Evolutionary conservation across 306 rosid species (phyloP).

Genomic region (Vachellia pachyceras): DNA sequence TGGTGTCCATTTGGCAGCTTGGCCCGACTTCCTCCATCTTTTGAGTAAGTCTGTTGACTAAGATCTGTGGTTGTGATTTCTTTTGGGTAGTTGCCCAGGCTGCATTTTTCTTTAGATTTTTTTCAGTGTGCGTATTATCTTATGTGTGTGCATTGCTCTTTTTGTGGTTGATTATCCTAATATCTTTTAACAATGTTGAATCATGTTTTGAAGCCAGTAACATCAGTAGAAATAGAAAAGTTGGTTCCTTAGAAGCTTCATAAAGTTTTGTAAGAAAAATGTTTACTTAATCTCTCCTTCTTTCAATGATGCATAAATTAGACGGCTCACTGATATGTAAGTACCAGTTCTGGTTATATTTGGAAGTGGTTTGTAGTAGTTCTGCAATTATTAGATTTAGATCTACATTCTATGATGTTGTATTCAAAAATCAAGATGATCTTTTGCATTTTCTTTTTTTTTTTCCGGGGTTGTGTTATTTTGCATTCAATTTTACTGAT

Average conservation of each 20-base stretch:
- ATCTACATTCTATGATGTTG: neutral
- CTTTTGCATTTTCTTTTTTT: neutral
- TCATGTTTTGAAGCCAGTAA: neutral
- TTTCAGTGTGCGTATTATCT: neutral
- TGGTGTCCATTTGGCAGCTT: constrained; percentile 99
- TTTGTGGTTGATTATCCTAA: neutral
- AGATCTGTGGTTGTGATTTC: constrained; percentile 13
- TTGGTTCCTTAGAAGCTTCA: constrained; percentile 21
- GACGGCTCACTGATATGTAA: constrained; percentile 12
- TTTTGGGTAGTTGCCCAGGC: neutral
- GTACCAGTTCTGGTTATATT: constrained; percentile 22
- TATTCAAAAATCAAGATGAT: neutral
- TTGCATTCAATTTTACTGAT: neutral
- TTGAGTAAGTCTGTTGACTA: constrained; percentile 59
- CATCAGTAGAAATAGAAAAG: neutral
- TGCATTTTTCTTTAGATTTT: neutral
- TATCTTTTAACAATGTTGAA: neutral
- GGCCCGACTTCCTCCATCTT: constrained; percentile 80
- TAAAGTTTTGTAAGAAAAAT: neutral
- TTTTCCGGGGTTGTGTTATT: neutral
- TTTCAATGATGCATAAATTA: neutral
- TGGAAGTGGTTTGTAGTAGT: neutral
- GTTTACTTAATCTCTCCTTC: neutral
- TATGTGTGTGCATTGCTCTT: neutral
- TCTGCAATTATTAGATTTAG: neutral